phyloP scores from a whole-genome alignment of 2,329 filamentous ascomycete species.

The Fusarium caatingaense region DNA sequence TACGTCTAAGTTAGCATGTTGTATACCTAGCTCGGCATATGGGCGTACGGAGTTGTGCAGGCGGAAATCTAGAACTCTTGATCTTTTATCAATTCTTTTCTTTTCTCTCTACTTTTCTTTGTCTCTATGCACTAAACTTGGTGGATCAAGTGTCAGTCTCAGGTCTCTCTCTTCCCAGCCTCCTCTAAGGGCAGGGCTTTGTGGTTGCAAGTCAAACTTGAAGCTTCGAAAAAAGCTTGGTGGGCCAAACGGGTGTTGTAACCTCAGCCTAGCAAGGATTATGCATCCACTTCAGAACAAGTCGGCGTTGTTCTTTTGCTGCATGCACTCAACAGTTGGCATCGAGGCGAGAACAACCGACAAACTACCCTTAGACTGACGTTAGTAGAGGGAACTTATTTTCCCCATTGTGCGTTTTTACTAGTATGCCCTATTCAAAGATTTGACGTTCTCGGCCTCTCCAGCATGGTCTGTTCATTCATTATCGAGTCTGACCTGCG shows the following conservation, averaged over 20 bases:
- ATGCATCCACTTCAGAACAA: conserved; percentile 21
- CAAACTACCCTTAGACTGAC: neutral
- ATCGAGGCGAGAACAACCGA: conserved; percentile 7
- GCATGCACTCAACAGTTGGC: conserved; percentile 47
- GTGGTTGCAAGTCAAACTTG: conserved; percentile 12
- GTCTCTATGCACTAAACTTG: neutral
- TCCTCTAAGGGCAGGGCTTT: conserved; percentile 7
- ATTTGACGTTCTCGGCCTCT: neutral
- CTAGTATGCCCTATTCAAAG: conserved; percentile 22
- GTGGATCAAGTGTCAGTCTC: conserved; percentile 9
- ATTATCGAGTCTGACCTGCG: neutral
- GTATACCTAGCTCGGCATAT: conserved; percentile 40
- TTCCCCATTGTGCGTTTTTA: conserved; percentile 28
- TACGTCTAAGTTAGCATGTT: conserved; percentile 29
- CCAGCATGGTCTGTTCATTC: neutral
- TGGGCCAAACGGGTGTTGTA: conserved; percentile 20
- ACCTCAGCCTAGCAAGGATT: conserved; percentile 23
- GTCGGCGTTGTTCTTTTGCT: conserved; percentile 33
- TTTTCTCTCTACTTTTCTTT: neutral
- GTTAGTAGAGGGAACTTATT: conserved; percentile 22
- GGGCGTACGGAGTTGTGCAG: conserved; percentile 38
- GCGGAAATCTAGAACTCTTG: conserved; percentile 27
- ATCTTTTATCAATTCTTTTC: conserved; percentile 24
- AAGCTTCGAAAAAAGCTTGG: conserved; percentile 10
- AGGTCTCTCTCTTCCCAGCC: conserved; percentile 2